Conservation (phyloP, 805 yeast genomes). For the Kuraishia floccosa region DNA sequence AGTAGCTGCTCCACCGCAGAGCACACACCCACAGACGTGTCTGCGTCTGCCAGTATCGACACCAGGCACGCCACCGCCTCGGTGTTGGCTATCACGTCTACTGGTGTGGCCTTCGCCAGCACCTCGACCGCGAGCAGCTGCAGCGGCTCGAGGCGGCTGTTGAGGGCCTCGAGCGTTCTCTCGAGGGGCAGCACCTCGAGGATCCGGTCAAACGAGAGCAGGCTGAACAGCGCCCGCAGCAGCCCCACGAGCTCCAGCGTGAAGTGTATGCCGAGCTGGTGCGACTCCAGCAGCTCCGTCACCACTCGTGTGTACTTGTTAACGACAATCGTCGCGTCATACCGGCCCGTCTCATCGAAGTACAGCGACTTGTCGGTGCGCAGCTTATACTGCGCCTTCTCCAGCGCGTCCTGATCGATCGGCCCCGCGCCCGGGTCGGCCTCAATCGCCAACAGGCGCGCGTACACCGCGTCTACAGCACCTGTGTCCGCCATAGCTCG, state of each 20-base stretch:
- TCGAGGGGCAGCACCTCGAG: constrained; percentile 11
- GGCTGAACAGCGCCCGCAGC: constrained; percentile 13
- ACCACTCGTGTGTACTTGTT: not conserved
- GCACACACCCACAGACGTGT: constrained; percentile 11
- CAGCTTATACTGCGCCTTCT: not conserved
- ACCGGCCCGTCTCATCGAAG: not conserved
- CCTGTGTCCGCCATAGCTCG: too few relatives aligned
- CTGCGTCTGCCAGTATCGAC: constrained; percentile 9
- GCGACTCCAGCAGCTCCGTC: not conserved
- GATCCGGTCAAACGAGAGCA: constrained; percentile 16
- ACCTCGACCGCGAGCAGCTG: constrained; percentile 13
- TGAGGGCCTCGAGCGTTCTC: constrained; percentile 16
- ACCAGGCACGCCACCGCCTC: constrained; percentile 14
- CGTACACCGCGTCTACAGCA: too few relatives aligned
- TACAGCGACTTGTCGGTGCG: not conserved
- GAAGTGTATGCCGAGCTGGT: not conserved
- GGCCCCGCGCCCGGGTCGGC: too few relatives aligned
- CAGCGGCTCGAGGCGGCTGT: constrained; percentile 13
- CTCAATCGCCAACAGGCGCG: too few relatives aligned
- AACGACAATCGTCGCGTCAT: not conserved
- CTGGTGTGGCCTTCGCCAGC: constrained; percentile 15
- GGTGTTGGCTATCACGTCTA: constrained; percentile 21
- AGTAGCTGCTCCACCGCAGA: constrained; percentile 11
- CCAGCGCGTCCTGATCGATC: not conserved
- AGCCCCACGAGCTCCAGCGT: constrained; percentile 7